These are phyloP conservation scores for Letharia lupina DNA, from an alignment of 495 filamentous ascomycete genomes.

Conservation along the genomic window DNA sequence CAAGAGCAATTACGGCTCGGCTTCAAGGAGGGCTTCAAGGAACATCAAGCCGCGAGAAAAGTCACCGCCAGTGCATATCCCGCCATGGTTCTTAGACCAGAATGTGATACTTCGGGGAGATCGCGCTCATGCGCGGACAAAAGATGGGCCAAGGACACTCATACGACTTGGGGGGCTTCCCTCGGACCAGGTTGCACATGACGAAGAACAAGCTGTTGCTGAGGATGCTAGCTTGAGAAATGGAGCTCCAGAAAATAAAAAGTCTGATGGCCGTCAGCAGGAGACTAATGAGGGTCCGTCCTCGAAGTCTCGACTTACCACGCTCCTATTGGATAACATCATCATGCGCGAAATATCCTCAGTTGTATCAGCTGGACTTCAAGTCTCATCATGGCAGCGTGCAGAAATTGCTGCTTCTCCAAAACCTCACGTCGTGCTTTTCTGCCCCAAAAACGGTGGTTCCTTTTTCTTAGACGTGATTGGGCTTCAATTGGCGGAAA, in stretches of 20 bases:
- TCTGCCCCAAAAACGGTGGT: slow-evolving; percentile 53
- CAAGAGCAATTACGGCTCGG: slow-evolving; percentile 27
- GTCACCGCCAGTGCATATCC: slow-evolving; percentile 26
- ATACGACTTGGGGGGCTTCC: neutral
- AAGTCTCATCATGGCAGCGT: slow-evolving; percentile 20
- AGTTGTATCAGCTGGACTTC: slow-evolving; percentile 20
- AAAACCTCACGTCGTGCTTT: slow-evolving; percentile 58
- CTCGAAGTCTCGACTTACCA: neutral
- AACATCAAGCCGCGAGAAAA: slow-evolving; percentile 26
- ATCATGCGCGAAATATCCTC: slow-evolving; percentile 21
- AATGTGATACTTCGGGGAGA: slow-evolving; percentile 30
- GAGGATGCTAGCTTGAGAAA: neutral
- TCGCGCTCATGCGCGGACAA: neutral
- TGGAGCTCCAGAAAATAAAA: neutral
- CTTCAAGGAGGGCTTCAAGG: slow-evolving; percentile 24
- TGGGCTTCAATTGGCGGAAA: slow-evolving; percentile 49
- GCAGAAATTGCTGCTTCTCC: slow-evolving; percentile 42
- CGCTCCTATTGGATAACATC: slow-evolving; percentile 1
- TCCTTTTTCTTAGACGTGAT: slow-evolving; percentile 49
- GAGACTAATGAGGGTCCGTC: neutral
- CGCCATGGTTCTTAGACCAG: slow-evolving; percentile 35
- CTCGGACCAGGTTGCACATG: neutral
- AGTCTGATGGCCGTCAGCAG: neutral
- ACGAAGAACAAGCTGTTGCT: neutral
- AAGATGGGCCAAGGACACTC: neutral